A percentile compares a stretch with the other conserved stretches of the same genome.
phyloP scores from a whole-genome alignment of 305 asterid genomes.

The Fraxinus dipetala region DNA sequence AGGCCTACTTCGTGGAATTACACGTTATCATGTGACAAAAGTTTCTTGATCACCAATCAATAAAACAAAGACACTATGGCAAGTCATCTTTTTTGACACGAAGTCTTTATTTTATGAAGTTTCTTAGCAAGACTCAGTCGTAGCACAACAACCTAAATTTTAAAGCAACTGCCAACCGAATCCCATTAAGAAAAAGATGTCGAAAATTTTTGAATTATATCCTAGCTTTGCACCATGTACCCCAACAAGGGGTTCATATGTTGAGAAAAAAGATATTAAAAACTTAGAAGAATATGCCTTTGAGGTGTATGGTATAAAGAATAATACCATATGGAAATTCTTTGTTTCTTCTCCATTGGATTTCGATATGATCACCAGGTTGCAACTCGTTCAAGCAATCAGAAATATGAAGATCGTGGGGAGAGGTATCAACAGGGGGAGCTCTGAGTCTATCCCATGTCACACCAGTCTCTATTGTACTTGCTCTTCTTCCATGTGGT shows the following conservation, averaged over 20 bases:
- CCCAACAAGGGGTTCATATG: background rate
- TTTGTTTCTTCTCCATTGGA: constrained; percentile 88
- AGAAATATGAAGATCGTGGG: constrained; percentile 64
- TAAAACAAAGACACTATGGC: background rate
- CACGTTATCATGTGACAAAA: background rate
- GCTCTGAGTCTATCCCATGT: constrained; percentile 83
- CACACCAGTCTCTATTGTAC: constrained; percentile 65
- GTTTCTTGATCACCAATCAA: background rate
- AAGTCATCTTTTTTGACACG: background rate
- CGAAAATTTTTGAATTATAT: background rate
- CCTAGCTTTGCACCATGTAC: background rate
- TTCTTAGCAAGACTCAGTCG: constrained; percentile 25
- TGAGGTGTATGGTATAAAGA: background rate
- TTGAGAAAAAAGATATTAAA: background rate
- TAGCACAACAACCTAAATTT: constrained; percentile 10
- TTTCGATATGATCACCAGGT: constrained; percentile 79
- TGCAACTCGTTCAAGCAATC: constrained; percentile 62
- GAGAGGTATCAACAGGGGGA: constrained; percentile 53
- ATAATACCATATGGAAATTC: constrained; percentile 74
- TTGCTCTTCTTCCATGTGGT: constrained; percentile 30
- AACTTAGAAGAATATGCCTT: background rate
- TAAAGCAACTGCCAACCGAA: constrained; percentile 19
- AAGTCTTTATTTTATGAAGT: background rate
- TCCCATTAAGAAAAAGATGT: constrained; percentile 7
- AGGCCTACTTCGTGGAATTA: constrained; percentile 14